Percentiles rank a stretch among this genome's conserved stretches.
Conservation (phyloP, 2,329 filamentous ascomycete genomes). For the Hymenoscyphus scutula region DNA sequence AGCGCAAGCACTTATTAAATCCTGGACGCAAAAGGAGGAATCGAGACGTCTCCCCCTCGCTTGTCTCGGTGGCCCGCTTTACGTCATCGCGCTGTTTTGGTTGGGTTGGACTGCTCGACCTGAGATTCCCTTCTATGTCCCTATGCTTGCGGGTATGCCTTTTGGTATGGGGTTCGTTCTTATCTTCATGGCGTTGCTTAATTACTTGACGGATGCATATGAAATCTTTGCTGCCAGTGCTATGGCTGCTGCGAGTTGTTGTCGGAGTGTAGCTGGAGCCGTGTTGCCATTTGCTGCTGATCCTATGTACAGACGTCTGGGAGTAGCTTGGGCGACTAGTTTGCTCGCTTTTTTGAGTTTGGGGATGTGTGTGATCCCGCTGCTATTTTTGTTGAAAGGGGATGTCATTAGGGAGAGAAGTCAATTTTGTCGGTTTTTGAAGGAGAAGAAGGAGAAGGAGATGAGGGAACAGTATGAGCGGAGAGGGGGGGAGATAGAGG, state of each 20-base stretch:
- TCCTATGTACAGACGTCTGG: constrained; percentile 46
- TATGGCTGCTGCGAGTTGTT: constrained; percentile 44
- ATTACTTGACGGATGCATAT: constrained; percentile 57
- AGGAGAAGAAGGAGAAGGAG: constrained; percentile 37
- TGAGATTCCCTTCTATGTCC: constrained; percentile 53
- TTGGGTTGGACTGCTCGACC: constrained; percentile 55
- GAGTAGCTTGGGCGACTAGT: constrained; percentile 46
- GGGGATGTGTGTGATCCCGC: constrained; percentile 49
- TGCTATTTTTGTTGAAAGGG: constrained; percentile 50
- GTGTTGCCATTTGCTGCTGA: constrained; percentile 47
- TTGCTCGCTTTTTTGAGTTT: constrained; percentile 49
- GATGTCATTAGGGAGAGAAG: constrained; percentile 45
- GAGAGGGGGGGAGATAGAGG: constrained; percentile 12
- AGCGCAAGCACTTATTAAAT: constrained; percentile 46
- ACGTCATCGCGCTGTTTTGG: constrained; percentile 54
- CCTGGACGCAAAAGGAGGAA: constrained; percentile 48
- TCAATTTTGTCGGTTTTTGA: constrained; percentile 49
- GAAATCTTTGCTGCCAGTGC: constrained; percentile 57
- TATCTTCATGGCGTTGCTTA: constrained; percentile 58
- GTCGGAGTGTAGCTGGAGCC: constrained; percentile 43
- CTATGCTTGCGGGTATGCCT: constrained; percentile 54
- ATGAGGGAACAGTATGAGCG: constrained; percentile 25
- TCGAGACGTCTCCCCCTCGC: constrained; percentile 49
- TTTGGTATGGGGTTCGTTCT: constrained; percentile 54
- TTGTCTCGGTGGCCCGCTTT: constrained; percentile 45